Percentiles rank a stretch among this genome's conserved stretches.
Evolutionary conservation across 345 rosid genomes (phyloP).

Genomic region (Camelina laxa): DNA sequence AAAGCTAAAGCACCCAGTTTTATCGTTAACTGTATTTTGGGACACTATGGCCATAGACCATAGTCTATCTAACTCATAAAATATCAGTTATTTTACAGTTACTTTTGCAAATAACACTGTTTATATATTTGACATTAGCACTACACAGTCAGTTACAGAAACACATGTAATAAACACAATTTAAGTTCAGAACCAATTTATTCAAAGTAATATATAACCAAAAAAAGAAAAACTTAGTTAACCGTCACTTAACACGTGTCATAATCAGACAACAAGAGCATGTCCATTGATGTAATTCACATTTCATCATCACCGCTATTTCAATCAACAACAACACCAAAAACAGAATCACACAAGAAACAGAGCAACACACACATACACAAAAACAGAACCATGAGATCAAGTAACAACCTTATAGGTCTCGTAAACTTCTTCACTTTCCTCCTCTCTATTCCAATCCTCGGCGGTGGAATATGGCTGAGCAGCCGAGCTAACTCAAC

Average conservation of each 20-base stretch:
- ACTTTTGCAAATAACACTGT: background rate
- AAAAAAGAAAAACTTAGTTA: background rate
- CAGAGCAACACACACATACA: background rate
- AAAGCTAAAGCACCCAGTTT: conserved; percentile 22
- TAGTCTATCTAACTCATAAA: background rate
- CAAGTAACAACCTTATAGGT: conserved; percentile 80
- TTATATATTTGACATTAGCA: background rate
- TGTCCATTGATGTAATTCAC: conserved; percentile 30
- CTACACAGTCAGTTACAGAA: background rate
- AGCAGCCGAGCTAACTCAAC: conserved; percentile 89
- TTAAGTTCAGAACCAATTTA: background rate
- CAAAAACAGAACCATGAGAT: conserved; percentile 53
- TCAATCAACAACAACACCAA: conserved; percentile 13
- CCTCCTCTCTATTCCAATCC: conserved; percentile 80
- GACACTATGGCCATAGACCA: too few relatives aligned
- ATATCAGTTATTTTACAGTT: conserved; percentile 1
- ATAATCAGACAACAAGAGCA: conserved; percentile 17
- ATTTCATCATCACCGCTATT: conserved; percentile 38
- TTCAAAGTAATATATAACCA: background rate
- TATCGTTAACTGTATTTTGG: conserved; percentile 18
- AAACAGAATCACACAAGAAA: conserved; percentile 12
- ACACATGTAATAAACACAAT: conserved; percentile 5
- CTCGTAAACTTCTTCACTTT: conserved; percentile 84
- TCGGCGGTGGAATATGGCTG: conserved; percentile 99
- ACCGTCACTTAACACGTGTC: conserved; percentile 41